Conservation (phyloP, 2,329 filamentous ascomycete species). For the Teratosphaeria gauchensis region DNA sequence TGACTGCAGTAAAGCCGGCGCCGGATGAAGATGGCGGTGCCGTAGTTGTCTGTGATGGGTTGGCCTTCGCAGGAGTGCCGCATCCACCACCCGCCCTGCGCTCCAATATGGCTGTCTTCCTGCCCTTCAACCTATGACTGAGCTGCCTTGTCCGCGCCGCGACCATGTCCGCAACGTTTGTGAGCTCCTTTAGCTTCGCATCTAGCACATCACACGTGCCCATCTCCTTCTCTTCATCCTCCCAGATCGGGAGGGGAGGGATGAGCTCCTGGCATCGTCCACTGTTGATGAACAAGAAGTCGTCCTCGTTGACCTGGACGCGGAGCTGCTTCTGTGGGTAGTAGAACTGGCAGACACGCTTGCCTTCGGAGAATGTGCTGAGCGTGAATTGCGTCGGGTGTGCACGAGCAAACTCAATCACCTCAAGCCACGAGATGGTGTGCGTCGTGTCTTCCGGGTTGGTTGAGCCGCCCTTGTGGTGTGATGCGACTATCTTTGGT, state of each 20-base stretch:
- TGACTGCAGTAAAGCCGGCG: slow-evolving; percentile 50
- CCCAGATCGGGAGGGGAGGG: slow-evolving; percentile 68
- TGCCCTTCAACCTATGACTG: slow-evolving; percentile 68
- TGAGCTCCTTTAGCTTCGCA: slow-evolving; percentile 64
- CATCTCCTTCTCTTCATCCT: slow-evolving; percentile 78
- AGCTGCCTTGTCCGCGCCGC: slow-evolving; percentile 65
- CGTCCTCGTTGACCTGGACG: slow-evolving; percentile 79
- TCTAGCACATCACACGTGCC: slow-evolving; percentile 78
- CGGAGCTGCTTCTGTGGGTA: slow-evolving; percentile 60
- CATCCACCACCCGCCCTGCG: slow-evolving; percentile 41
- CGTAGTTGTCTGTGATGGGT: slow-evolving; percentile 20
- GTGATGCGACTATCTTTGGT: slow-evolving; percentile 56
- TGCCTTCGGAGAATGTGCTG: slow-evolving; percentile 57
- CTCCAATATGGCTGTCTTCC: slow-evolving; percentile 61
- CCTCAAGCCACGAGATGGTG: slow-evolving; percentile 68
- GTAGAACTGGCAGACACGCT: slow-evolving; percentile 69
- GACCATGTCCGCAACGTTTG: slow-evolving; percentile 66
- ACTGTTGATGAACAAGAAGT: slow-evolving; percentile 74
- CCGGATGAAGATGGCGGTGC: slow-evolving; percentile 17
- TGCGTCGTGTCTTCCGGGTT: slow-evolving; percentile 33
- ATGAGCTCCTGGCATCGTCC: slow-evolving; percentile 76
- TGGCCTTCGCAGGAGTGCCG: slow-evolving; percentile 26
- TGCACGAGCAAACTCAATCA: slow-evolving; percentile 72
- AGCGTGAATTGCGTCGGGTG: slow-evolving; percentile 71
- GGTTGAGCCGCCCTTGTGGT: slow-evolving; percentile 31